Conservation (phyloP, 1,284 basidiomycete species). For the Trichosporon sp. region DNA sequence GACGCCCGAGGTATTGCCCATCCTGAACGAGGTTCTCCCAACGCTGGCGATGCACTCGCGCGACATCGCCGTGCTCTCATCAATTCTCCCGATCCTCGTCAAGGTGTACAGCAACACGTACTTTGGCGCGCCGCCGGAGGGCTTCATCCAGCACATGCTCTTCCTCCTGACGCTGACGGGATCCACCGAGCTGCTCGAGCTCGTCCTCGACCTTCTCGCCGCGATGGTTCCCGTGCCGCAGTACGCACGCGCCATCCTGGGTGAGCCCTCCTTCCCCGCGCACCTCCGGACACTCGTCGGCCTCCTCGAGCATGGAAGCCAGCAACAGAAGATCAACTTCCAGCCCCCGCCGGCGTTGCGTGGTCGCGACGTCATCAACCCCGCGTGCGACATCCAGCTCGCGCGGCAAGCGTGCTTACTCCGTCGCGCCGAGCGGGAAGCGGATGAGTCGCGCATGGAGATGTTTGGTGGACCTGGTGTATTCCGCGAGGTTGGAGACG, state of each 20-base stretch:
- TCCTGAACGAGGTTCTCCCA: constrained; percentile 41
- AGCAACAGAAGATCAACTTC: constrained; percentile 30
- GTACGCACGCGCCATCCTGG: constrained; percentile 41
- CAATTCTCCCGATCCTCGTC: constrained; percentile 46
- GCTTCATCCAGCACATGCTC: constrained; percentile 45
- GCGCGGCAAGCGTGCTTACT: constrained; percentile 38
- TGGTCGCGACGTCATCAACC: constrained; percentile 42
- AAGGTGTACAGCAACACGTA: constrained; percentile 9
- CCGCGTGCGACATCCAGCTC: constrained; percentile 37
- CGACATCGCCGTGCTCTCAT: constrained; percentile 41
- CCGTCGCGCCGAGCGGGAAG: constrained; percentile 41
- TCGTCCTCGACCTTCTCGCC: constrained; percentile 48
- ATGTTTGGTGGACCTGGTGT: constrained; percentile 36
- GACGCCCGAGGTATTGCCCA: constrained; percentile 17
- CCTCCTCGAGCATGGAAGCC: constrained; percentile 40
- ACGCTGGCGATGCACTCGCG: constrained; percentile 43
- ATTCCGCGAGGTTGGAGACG: constrained; percentile 42
- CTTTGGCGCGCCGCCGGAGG: constrained; percentile 25
- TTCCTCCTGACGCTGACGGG: constrained; percentile 41
- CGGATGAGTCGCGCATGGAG: constrained; percentile 42
- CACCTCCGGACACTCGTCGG: constrained; percentile 43
- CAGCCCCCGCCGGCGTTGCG: constrained; percentile 29
- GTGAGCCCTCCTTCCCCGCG: constrained; percentile 34
- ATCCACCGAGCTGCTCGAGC: constrained; percentile 39
- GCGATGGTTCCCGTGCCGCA: constrained; percentile 39